Evolutionary conservation across 1,139 yeast genomes (phyloP).

Genomic region (Taphrina flavorubra): DNA sequence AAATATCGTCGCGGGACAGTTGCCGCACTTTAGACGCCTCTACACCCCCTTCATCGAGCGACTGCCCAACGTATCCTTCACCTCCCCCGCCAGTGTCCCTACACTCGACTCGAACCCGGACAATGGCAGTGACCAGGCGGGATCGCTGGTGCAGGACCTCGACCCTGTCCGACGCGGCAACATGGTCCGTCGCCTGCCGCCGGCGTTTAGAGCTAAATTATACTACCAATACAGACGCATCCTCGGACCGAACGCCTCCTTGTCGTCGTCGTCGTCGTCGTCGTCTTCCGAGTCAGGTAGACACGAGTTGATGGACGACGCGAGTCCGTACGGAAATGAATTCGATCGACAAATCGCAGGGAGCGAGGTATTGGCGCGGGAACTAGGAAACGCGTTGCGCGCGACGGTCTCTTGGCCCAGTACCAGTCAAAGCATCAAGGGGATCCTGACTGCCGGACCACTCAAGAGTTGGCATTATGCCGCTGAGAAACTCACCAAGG

Average conservation of each 20-base stretch:
- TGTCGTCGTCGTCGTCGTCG: constrained; percentile 45
- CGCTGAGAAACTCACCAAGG: constrained; percentile 64
- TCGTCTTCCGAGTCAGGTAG: no score
- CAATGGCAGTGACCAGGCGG: constrained; percentile 43
- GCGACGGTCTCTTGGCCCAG: constrained; percentile 73
- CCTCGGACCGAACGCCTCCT: constrained; percentile 51
- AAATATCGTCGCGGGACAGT: constrained; percentile 83
- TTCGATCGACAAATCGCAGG: constrained; percentile 55
- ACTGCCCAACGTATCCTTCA: constrained; percentile 51
- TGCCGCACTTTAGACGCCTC: constrained; percentile 66
- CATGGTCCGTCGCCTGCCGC: constrained; percentile 58
- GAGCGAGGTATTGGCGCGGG: constrained; percentile 54
- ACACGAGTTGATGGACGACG: constrained; percentile 6
- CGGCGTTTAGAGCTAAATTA: constrained; percentile 59
- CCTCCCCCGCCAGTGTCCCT: constrained; percentile 2
- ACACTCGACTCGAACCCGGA: not conserved
- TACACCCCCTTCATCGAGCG: constrained; percentile 71
- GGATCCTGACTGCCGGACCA: constrained; percentile 85
- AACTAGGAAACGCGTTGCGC: constrained; percentile 58
- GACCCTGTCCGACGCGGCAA: constrained; percentile 52
- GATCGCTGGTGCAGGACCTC: constrained; percentile 53
- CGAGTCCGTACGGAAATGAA: constrained; percentile 45
- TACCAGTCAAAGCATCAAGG: constrained; percentile 76
- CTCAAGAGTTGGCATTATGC: constrained; percentile 76
- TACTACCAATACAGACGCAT: constrained; percentile 48